Evolutionary conservation across 2,329 filamentous ascomycete species (phyloP).

Genomic region (Aspergillaceae sp.): DNA sequence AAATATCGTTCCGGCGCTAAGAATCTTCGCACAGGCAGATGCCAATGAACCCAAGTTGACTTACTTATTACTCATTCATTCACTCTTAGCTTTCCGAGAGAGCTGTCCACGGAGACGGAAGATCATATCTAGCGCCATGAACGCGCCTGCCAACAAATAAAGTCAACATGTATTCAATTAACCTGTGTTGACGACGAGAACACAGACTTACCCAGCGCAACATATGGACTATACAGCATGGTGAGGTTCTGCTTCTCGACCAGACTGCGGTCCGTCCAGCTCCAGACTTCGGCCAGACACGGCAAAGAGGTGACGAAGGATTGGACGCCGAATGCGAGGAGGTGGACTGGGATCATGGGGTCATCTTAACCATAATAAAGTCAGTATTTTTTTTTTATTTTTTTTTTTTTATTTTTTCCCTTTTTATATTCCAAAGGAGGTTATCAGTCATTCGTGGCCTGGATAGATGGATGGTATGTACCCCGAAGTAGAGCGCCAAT

Average conservation of each 20-base stretch:
- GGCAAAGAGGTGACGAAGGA: conserved; percentile 54
- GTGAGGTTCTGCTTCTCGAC: conserved; percentile 43
- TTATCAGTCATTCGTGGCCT: background rate
- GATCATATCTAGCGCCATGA: conserved; percentile 33
- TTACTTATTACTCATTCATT: conserved; percentile 9
- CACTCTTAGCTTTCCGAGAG: conserved; percentile 21
- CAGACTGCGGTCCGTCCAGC: conserved; percentile 43
- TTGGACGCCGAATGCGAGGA: conserved; percentile 53
- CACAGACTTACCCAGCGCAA: conserved; percentile 43
- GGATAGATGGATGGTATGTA: conserved; percentile 16
- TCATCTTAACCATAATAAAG: conserved; percentile 36
- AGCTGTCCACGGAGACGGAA: conserved; percentile 21
- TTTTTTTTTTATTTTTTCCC: background rate
- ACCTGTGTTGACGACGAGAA: background rate
- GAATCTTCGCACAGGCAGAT: too few species aligned
- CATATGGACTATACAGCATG: conserved; percentile 50
- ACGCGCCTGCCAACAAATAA: conserved; percentile 19
- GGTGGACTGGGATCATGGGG: conserved; percentile 49
- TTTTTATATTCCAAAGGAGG: background rate
- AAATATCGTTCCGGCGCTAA: too few species aligned
- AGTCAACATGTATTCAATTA: background rate
- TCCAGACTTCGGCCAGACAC: conserved; percentile 53
- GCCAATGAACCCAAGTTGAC: too few species aligned
- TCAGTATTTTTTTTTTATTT: background rate
- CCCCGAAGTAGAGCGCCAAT: conserved; percentile 46